Percentiles rank a stretch among this genome's conserved stretches.
Conservation (phyloP, 2,329 filamentous ascomycete genomes). For the Tolypocladium sp. region DNA sequence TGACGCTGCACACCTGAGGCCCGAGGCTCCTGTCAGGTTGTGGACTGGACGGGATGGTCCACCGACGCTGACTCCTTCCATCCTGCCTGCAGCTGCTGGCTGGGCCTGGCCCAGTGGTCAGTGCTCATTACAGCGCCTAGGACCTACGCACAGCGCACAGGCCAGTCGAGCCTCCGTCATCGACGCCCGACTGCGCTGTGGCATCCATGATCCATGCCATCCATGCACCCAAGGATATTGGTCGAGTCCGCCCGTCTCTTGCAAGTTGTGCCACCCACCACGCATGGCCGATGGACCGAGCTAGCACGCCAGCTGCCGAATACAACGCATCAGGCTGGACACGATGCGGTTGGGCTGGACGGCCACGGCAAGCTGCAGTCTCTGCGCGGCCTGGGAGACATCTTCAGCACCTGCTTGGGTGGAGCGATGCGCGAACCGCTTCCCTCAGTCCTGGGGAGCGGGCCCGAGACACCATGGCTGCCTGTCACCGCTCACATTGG, state of each 20-base stretch:
- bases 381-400: not conserved
- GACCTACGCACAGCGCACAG: not conserved
- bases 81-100: not conserved
- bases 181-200: slow-evolving; percentile 1
- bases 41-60: not conserved
- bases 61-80: not conserved
- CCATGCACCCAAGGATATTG: not conserved
- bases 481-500: not conserved
- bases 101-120: not conserved
- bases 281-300: not conserved
- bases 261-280: not conserved
- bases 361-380: not conserved
- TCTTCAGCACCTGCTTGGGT: not conserved
- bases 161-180: not conserved
- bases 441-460: not conserved
- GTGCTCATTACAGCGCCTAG: not conserved
- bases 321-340: not conserved
- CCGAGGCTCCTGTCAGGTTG: not conserved
- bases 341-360: not conserved
- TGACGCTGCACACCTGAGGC: not conserved
- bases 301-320: not conserved
- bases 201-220: not conserved
- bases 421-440: not conserved
- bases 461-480: not conserved
- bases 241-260: not conserved